Percentiles rank a stretch among this genome's conserved stretches.
These are phyloP conservation scores for Suhomyces ambrosiae DNA, from an alignment of 1,139 yeast species.

Conservation along the genomic window DNA sequence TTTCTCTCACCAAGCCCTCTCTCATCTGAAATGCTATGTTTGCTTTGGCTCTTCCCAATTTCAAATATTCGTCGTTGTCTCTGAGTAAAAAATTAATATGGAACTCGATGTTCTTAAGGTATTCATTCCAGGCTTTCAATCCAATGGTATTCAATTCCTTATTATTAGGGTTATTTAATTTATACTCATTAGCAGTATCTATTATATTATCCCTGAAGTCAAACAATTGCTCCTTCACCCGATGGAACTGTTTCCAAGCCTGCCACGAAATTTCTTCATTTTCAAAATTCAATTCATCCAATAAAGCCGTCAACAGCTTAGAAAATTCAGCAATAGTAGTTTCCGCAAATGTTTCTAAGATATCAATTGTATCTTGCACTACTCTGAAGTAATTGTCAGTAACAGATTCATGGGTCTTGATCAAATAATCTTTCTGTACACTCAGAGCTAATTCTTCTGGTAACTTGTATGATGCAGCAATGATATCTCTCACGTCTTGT, in stretches of 20 bases:
- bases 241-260: conserved; percentile 69
- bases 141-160: conserved; percentile 27
- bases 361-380: conserved; percentile 60
- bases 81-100: conserved; percentile 61
- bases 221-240: conserved; percentile 56
- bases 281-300: conserved; percentile 32
- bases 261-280: conserved; percentile 52
- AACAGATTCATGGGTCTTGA: conserved; percentile 34
- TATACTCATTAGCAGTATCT: conserved; percentile 44
- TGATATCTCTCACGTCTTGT: conserved; percentile 59
- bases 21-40: conserved; percentile 77
- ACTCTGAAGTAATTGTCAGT: conserved; percentile 43
- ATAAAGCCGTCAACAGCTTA: conserved; percentile 33
- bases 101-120: conserved; percentile 58
- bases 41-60: conserved; percentile 76
- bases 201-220: conserved; percentile 59
- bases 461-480: conserved; percentile 39
- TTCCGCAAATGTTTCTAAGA: conserved; percentile 73
- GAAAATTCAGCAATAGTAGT: conserved; percentile 59
- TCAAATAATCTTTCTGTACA: conserved; percentile 36
- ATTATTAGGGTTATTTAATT: conserved; percentile 22
- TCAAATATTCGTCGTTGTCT: conserved; percentile 73
- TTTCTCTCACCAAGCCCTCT: conserved; percentile 39
- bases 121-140: conserved; percentile 50
- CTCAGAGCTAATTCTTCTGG: conserved; percentile 35